Percentiles rank a stretch among this genome's conserved stretches.
These are phyloP conservation scores for Colletotrichum brevisporum DNA, from an alignment of 2,329 filamentous ascomycete species.

Conservation along the genomic window DNA sequence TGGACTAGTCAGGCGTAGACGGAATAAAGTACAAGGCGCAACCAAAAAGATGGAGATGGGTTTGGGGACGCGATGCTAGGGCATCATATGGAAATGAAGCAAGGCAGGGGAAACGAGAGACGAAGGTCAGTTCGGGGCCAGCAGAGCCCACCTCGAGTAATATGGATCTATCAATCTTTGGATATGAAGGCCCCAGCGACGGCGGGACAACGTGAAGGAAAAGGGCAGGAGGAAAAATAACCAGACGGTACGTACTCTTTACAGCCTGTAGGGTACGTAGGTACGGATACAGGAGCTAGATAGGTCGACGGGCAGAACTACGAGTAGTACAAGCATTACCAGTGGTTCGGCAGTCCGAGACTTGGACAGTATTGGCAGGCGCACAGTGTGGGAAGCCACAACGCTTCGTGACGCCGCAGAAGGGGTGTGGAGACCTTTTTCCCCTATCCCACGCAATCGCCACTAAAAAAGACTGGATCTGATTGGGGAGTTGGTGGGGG, in stretches of 20 bases:
- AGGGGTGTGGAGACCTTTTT: slow-evolving; percentile 8
- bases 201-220: slow-evolving; percentile 39
- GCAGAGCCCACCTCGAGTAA: slow-evolving; percentile 32
- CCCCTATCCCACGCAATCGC: slow-evolving; percentile 39
- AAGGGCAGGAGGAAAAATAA: slow-evolving; percentile 34
- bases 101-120: slow-evolving; percentile 37
- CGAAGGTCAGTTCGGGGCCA: slow-evolving; percentile 32
- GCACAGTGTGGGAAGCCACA: background rate
- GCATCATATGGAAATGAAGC: slow-evolving; percentile 40
- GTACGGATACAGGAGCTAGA: background rate
- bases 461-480: slow-evolving; percentile 35
- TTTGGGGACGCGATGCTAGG: slow-evolving; percentile 36
- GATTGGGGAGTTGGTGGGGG: slow-evolving; percentile 38
- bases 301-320: background rate
- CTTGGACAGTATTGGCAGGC: slow-evolving; percentile 2
- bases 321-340: background rate
- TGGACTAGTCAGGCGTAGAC: slow-evolving; percentile 6
- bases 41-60: slow-evolving; percentile 31
- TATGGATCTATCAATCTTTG: slow-evolving; percentile 39
- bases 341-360: slow-evolving; percentile 27
- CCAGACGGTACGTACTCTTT: slow-evolving; percentile 16
- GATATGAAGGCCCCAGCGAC: slow-evolving; percentile 39
- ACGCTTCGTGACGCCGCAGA: background rate
- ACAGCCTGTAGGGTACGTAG: too few species aligned
- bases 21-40: slow-evolving; percentile 26